phyloP scores from a whole-genome alignment of 2,329 filamentous ascomycete species.

The Nothophaeocryptopus gaeumannii region DNA sequence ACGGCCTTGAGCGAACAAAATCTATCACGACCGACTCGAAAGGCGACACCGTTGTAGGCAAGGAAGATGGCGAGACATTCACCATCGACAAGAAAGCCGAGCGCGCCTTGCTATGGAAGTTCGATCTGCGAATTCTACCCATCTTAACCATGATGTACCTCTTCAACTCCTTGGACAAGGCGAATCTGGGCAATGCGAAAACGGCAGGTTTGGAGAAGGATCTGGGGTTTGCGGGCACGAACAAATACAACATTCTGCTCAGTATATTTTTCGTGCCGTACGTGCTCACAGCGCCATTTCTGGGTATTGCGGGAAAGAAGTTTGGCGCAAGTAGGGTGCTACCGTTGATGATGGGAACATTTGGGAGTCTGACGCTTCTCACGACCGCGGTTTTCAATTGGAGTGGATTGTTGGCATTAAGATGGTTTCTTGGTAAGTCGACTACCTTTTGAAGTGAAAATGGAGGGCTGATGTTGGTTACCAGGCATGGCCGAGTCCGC shows the following conservation, averaged over 20 bases:
- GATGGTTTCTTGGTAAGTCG: constrained; percentile 60
- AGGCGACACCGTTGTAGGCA: constrained; percentile 21
- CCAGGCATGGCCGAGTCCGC: constrained; percentile 57
- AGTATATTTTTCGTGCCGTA: constrained; percentile 74
- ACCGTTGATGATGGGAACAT: constrained; percentile 57
- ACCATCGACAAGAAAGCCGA: constrained; percentile 48
- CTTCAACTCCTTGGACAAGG: constrained; percentile 53
- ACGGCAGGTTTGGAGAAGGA: constrained; percentile 49
- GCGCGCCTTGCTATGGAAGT: constrained; percentile 52
- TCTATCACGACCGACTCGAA: constrained; percentile 19
- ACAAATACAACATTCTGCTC: constrained; percentile 64
- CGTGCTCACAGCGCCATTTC: constrained; percentile 65
- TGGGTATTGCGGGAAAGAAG: constrained; percentile 66
- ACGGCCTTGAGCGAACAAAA: constrained; percentile 11
- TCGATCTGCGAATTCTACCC: constrained; percentile 56
- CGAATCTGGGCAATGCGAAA: constrained; percentile 43
- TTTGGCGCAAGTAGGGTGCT: constrained; percentile 63
- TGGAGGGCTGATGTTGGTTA: too few relatives aligned
- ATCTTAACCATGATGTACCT: constrained; percentile 60
- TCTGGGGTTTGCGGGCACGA: constrained; percentile 57
- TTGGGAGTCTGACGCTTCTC: constrained; percentile 64
- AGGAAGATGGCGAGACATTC: constrained; percentile 28
- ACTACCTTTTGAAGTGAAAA: too few relatives aligned
- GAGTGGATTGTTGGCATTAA: constrained; percentile 62
- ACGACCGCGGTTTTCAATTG: constrained; percentile 59